Conservation (phyloP, 2,329 filamentous ascomycete genomes). For the Fusarium temperatum region DNA sequence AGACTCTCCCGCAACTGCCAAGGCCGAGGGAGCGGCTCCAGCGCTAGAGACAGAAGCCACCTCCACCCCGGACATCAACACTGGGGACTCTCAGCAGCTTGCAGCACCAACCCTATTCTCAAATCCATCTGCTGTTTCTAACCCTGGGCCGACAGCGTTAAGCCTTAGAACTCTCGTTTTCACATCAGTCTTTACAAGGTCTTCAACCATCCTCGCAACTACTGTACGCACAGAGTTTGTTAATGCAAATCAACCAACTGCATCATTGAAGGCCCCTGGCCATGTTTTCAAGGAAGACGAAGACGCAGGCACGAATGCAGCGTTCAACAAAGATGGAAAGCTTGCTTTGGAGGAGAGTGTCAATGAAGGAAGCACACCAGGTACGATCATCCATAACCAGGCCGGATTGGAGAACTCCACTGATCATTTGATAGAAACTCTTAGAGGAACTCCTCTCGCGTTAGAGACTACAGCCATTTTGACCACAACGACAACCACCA, state of each 20-base stretch:
- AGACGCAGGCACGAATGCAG: background rate
- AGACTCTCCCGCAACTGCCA: background rate
- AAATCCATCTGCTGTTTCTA: background rate
- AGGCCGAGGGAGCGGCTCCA: background rate
- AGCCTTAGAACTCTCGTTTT: conserved; percentile 27
- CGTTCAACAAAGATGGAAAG: conserved; percentile 8
- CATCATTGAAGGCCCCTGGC: conserved; percentile 4
- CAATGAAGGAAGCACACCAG: background rate
- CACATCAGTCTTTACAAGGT: conserved; percentile 37
- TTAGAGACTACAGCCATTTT: background rate
- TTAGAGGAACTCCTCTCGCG: background rate
- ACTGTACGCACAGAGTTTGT: conserved; percentile 29
- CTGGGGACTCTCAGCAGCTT: background rate
- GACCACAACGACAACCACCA: background rate
- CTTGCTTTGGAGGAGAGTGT: background rate
- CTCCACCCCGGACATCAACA: background rate
- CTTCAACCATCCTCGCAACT: conserved; percentile 23
- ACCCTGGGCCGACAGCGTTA: background rate
- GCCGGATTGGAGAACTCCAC: background rate
- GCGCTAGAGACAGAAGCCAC: conserved; percentile 1
- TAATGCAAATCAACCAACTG: conserved; percentile 4
- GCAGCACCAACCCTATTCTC: background rate
- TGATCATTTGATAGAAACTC: conserved; percentile 5
- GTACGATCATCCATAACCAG: background rate
- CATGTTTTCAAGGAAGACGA: conserved; percentile 26